phyloP scores from a whole-genome alignment of 495 filamentous ascomycete genomes.

The Bryoglossum gracile region DNA sequence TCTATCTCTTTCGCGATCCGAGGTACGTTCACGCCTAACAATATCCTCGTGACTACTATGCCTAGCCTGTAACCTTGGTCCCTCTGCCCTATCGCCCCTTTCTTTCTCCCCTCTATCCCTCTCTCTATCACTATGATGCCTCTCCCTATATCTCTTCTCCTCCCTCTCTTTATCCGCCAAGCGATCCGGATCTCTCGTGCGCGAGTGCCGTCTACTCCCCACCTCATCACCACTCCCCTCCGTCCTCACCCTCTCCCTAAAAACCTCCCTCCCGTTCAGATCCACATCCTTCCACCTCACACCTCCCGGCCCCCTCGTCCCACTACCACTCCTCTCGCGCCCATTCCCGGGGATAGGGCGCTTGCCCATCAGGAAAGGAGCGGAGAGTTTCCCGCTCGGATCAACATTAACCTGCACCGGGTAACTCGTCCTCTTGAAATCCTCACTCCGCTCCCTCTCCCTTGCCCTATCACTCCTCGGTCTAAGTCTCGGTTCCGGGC shows the following conservation, averaged over 20 bases:
- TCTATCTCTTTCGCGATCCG: constrained; percentile 5
- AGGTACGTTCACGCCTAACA: neutral
- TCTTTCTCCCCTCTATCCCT: neutral
- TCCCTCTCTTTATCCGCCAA: no score
- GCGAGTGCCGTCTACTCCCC: no score
- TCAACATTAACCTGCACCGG: constrained; percentile 19
- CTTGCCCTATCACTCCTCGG: neutral
- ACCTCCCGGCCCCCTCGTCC: constrained; percentile 1
- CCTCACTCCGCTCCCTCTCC: constrained; percentile 11
- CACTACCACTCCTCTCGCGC: neutral
- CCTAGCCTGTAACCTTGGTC: neutral
- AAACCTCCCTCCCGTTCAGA: constrained; percentile 6
- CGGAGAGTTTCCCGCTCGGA: constrained; percentile 15
- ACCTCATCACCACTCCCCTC: neutral
- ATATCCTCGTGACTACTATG: constrained; percentile 1
- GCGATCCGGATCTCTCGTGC: no score
- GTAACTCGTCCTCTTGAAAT: constrained; percentile 10
- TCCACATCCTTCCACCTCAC: constrained; percentile 22
- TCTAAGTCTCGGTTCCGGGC: constrained; percentile 3
- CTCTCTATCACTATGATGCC: neutral
- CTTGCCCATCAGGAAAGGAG: constrained; percentile 20
- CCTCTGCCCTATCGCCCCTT: neutral
- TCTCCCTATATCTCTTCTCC: neutral
- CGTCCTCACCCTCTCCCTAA: neutral
- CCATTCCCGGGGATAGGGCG: neutral